phyloP scores from a whole-genome alignment of 1,284 basidiomycete species.

The Schizopora paradoxa region DNA sequence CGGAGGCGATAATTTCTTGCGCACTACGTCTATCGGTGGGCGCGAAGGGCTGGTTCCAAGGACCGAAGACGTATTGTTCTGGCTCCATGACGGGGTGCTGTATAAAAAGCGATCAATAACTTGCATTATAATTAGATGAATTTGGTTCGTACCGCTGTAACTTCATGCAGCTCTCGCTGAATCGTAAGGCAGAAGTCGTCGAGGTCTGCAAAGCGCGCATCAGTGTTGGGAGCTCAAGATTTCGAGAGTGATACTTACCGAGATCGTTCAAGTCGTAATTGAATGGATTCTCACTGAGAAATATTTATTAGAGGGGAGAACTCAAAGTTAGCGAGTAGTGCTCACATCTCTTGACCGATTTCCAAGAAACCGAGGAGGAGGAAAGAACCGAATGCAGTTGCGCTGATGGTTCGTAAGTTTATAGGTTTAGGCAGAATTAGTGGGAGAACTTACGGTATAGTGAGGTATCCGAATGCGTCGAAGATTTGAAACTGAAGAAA shows the following conservation, averaged over 20 bases:
- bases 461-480: conserved; percentile 43
- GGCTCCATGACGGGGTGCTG: conserved; percentile 51
- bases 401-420: conserved; percentile 25
- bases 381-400: conserved; percentile 56
- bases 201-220: conserved; percentile 39
- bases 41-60: conserved; percentile 62
- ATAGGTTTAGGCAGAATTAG: not conserved
- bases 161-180: conserved; percentile 60
- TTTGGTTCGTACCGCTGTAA: conserved; percentile 51
- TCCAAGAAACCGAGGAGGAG: conserved; percentile 64
- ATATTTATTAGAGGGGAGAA: conserved; percentile 2
- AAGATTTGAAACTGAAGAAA: conserved; percentile 51
- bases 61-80: conserved; percentile 44
- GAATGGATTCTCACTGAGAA: conserved; percentile 58
- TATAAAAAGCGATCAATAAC: conserved; percentile 1
- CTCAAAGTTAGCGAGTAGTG: conserved; percentile 16
- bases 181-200: conserved; percentile 60
- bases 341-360: conserved; percentile 64
- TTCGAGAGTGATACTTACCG: conserved; percentile 30
- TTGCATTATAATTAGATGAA: not conserved
- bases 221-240: conserved; percentile 3
- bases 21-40: conserved; percentile 55
- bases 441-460: conserved; percentile 40
- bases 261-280: conserved; percentile 66
- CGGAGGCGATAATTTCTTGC: conserved; percentile 40